Evolutionary conservation across 306 rosid genomes (phyloP).

Genomic region (Spatholobus suberectus): DNA sequence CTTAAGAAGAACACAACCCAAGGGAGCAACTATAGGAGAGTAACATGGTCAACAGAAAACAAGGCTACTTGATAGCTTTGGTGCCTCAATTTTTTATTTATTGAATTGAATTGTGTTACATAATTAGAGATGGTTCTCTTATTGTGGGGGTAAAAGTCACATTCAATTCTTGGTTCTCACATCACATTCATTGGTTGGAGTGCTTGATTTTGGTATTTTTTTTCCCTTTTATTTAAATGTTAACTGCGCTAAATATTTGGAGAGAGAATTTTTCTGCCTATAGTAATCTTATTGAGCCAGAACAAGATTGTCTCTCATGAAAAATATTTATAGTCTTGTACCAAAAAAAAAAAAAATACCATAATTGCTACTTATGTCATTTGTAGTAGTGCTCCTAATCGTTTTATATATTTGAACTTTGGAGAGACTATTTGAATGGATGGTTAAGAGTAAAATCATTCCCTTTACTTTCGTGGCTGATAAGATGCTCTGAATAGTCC

Average conservation of each 20-base stretch:
- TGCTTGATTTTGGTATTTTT: not conserved
- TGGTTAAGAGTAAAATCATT: not conserved
- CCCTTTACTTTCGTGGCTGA: not conserved
- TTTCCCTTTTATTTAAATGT: not conserved
- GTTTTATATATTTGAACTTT: not conserved
- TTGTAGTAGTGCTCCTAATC: slow-evolving; percentile 4
- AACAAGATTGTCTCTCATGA: too few relatives aligned
- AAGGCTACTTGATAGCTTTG: not conserved
- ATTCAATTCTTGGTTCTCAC: slow-evolving; percentile 37
- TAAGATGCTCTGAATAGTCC: slow-evolving; percentile 10
- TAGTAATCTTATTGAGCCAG: too few relatives aligned
- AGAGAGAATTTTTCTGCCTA: too few relatives aligned
- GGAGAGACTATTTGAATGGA: not conserved
- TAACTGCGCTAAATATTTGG: too few relatives aligned
- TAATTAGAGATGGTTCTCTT: slow-evolving; percentile 10
- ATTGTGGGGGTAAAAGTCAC: not conserved
- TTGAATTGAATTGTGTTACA: not conserved
- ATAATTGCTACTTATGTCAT: too few relatives aligned
- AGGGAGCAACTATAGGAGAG: slow-evolving; percentile 67
- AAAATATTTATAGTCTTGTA: too few relatives aligned
- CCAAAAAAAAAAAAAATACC: too few relatives aligned
- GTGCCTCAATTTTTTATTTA: not conserved
- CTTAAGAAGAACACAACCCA: slow-evolving; percentile 52
- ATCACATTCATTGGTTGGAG: not conserved
- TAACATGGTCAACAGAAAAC: slow-evolving; percentile 50